Base-by-base conservation (phyloP, 208 protist genomes). In the Dictyostelium gargantuum region DNA sequence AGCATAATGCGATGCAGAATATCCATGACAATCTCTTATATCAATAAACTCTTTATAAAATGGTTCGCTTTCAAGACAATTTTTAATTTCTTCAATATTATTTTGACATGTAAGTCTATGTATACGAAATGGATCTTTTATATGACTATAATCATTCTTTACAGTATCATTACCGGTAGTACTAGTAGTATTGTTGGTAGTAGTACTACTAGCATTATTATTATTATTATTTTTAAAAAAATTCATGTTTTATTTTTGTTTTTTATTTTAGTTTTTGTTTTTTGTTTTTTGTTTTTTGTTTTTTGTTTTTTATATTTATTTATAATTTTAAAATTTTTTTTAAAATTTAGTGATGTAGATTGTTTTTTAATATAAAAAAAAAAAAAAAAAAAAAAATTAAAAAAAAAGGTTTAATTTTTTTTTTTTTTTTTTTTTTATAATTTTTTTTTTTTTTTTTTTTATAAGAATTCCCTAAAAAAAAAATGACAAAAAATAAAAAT, bases 11-110 rank as follows among this genome's bases (percentile, higher is more conserved):
- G 66, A 44, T 48, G 63, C 42, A 19, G 80, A 68, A 76, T 76
- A 86, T 35, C 80, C 80, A 61, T 76, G 66, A 1, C 21, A 19
- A 86, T 86, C 80, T 29, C 66, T 52, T 29, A 76, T 21, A 76
- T 86, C 66, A 26, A 86, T 48, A 86, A 61, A 40, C 5, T 74
- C 48, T n/a, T 40, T 46, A 86, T 86, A 86, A 40, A 63, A 76
- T 23, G 79, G 52, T 35, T 56, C 72, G 9, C 5, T 15, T 15
- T 38, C 29, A 26, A 50, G 35, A 26, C 6, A 10, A 5, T 50
- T 76, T 17, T 76, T 76, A 23, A 86, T 72, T n/a, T 70, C 80
- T 29, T 86, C 35, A 11, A 58, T 46, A 48, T 75, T 35, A 63
- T 76, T 76, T 61, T 76, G 9, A 29, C 61, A 74, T 15, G 32